phyloP scores from a whole-genome alignment of 805 yeast genomes.

The Pichia ethanolica region DNA sequence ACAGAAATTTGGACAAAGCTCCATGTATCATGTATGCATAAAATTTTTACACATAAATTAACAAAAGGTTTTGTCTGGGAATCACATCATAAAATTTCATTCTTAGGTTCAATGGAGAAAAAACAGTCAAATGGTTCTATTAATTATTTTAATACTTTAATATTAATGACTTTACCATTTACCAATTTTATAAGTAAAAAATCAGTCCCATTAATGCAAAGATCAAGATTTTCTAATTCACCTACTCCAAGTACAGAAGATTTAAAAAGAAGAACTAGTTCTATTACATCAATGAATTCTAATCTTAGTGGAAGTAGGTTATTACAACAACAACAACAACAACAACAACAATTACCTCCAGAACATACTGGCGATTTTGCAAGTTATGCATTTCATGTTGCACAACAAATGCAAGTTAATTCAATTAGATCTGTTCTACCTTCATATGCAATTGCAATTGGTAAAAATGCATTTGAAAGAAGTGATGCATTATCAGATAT shows the following conservation, averaged over 20 bases:
- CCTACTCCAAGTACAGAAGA: not conserved
- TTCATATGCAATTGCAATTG: slow-evolving; percentile 69
- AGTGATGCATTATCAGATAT: slow-evolving; percentile 62
- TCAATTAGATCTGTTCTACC: slow-evolving; percentile 66
- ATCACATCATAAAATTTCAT: slow-evolving; percentile 64
- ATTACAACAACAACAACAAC: not conserved
- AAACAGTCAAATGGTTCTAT: slow-evolving; percentile 39
- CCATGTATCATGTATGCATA: slow-evolving; percentile 46
- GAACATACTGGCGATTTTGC: slow-evolving; percentile 39
- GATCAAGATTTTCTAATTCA: not conserved
- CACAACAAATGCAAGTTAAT: slow-evolving; percentile 61
- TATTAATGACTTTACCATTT: slow-evolving; percentile 46
- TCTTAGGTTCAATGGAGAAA: slow-evolving; percentile 48
- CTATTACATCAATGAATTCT: not conserved
- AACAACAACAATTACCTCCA: too few relatives aligned
- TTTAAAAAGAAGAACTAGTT: not conserved
- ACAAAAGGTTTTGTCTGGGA: slow-evolving; percentile 71
- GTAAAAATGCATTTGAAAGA: slow-evolving; percentile 65
- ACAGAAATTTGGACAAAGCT: slow-evolving; percentile 60
- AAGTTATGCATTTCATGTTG: slow-evolving; percentile 67
- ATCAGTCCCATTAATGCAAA: not conserved
- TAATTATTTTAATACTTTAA: slow-evolving; percentile 39
- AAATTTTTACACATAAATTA: slow-evolving; percentile 47
- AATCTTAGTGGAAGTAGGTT: not conserved
- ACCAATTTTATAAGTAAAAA: slow-evolving; percentile 35